Conservation (phyloP, 2,329 filamentous ascomycete species). For the Alternaria arbusti region DNA sequence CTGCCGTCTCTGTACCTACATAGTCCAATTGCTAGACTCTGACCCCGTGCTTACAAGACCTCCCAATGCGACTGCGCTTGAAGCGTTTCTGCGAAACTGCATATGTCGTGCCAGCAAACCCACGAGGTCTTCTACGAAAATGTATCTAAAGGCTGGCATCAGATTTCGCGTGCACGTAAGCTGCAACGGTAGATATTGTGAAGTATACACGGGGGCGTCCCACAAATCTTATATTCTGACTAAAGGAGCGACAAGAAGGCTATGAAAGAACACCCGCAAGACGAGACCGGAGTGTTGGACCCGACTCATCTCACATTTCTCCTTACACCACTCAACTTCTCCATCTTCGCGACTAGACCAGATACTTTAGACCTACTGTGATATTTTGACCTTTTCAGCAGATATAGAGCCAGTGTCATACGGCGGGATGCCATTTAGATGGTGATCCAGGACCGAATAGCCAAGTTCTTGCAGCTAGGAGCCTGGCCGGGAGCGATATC, state of each 20-base stretch:
- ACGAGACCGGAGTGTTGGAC: slow-evolving; percentile 6
- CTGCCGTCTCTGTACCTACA: neutral
- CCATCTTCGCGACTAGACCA: neutral
- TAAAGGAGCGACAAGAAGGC: slow-evolving; percentile 1
- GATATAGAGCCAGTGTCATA: too few species aligned
- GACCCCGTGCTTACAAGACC: neutral
- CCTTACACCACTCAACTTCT: neutral
- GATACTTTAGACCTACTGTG: neutral
- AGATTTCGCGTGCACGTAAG: neutral
- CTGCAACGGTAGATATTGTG: neutral
- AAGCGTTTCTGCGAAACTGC: neutral
- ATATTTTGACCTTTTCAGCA: neutral
- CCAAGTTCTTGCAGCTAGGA: slow-evolving; percentile 6
- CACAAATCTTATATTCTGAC: neutral
- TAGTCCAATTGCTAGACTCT: neutral
- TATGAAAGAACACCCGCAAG: slow-evolving; percentile 1
- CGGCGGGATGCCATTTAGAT: neutral
- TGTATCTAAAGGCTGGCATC: neutral
- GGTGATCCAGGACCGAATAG: slow-evolving; percentile 11
- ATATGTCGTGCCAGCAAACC: neutral
- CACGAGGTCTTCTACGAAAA: neutral
- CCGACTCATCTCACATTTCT: neutral
- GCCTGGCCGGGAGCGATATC: slow-evolving; percentile 6
- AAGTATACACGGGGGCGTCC: neutral
- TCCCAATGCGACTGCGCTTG: neutral